phyloP scores from a whole-genome alignment of 2,329 filamentous ascomycete species.

The Chaetomium strumarium region DNA sequence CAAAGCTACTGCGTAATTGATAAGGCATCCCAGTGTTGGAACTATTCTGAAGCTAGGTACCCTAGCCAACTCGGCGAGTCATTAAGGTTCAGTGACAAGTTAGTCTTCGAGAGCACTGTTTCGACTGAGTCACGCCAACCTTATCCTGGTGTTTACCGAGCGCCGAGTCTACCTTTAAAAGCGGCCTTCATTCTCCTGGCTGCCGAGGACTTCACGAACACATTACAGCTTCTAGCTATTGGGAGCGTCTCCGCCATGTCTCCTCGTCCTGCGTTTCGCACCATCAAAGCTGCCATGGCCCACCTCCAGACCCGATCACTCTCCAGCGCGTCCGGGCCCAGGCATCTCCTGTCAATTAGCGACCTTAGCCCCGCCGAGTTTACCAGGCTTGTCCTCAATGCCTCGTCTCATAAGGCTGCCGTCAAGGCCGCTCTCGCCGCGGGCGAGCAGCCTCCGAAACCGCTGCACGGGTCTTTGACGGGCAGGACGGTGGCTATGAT shows the following conservation, averaged over 20 bases:
- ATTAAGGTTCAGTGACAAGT: constrained; percentile 7
- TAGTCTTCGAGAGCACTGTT: constrained; percentile 2
- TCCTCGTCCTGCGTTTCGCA: constrained; percentile 23
- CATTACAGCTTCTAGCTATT: background rate
- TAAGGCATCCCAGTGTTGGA: background rate
- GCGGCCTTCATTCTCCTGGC: background rate
- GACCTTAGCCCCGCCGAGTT: constrained; percentile 80
- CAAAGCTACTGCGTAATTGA: background rate
- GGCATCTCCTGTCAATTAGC: constrained; percentile 87
- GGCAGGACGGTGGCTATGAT: constrained; percentile 88
- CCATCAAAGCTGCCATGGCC: constrained; percentile 24
- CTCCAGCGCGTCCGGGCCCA: constrained; percentile 46
- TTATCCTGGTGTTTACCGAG: background rate
- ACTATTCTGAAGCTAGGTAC: background rate
- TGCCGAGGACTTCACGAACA: background rate
- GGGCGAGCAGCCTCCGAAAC: constrained; percentile 48
- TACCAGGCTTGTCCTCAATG: constrained; percentile 75
- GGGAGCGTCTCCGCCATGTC: constrained; percentile 14
- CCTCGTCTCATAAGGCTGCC: constrained; percentile 65
- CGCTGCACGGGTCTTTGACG: constrained; percentile 56
- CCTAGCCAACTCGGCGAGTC: constrained; percentile 5
- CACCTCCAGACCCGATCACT: constrained; percentile 39
- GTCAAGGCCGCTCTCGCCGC: constrained; percentile 53
- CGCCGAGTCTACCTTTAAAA: no score
- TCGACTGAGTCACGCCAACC: constrained; percentile 13